phyloP scores from a whole-genome alignment of 148 eudicot genomes.

The Talinum fruticosum region DNA sequence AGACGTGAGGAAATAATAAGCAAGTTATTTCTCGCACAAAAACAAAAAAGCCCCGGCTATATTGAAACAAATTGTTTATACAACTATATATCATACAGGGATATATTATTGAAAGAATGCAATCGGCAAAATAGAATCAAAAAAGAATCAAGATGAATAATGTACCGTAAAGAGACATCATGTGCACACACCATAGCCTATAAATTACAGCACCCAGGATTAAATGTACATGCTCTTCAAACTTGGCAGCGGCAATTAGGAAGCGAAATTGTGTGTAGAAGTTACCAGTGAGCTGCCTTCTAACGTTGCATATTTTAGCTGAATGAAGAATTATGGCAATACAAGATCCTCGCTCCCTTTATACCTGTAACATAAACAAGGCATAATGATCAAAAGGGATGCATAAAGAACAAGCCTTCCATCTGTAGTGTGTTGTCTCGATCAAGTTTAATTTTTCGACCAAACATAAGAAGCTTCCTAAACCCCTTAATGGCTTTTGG shows the following conservation, averaged over 20 bases:
- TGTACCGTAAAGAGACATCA: conserved; percentile 11
- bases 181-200: conserved; percentile 18
- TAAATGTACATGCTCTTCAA: conserved; percentile 14
- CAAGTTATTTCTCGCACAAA: not conserved
- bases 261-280: not conserved
- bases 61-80: conserved; percentile 7
- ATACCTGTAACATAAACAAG: conserved; percentile 23
- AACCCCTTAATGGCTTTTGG: conserved; percentile 60
- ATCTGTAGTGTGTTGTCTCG: not conserved
- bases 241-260: conserved; percentile 11
- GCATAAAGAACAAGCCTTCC: not conserved
- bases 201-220: conserved; percentile 14
- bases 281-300: conserved; percentile 10
- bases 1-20: too few species aligned
- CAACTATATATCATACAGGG: conserved; percentile 26
- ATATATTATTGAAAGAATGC: conserved; percentile 23
- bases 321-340: conserved; percentile 11
- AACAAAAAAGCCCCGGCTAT: conserved; percentile 5
- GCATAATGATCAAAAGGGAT: conserved; percentile 12
- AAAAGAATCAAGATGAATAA: conserved; percentile 25
- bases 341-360: conserved; percentile 5
- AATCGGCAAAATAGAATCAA: conserved; percentile 13
- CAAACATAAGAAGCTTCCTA: conserved; percentile 73
- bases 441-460: conserved; percentile 39
- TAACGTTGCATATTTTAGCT: not conserved